These are phyloP conservation scores for Pestalotiopsis sp. DNA, from an alignment of 2,329 filamentous ascomycete genomes.

Conservation along the genomic window DNA sequence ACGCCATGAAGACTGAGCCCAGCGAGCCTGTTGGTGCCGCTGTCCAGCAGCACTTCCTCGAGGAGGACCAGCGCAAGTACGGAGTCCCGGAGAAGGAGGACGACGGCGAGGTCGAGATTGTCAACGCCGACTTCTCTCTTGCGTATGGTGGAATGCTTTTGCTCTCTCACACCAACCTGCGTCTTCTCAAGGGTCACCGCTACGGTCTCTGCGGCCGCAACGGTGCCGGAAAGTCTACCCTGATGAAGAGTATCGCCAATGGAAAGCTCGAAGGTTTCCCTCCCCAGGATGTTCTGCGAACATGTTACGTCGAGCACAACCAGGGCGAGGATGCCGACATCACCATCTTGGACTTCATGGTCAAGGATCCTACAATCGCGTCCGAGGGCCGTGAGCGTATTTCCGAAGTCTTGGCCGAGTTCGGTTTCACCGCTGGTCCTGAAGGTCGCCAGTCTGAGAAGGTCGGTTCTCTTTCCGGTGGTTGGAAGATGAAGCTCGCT, in stretches of 20 bases:
- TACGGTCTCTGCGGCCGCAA: constrained; percentile 98
- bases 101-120: constrained; percentile 91
- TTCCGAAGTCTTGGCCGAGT: constrained; percentile 80
- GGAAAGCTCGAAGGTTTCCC: constrained; percentile 98
- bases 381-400: constrained; percentile 81
- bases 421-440: constrained; percentile 90
- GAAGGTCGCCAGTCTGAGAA: constrained; percentile 87
- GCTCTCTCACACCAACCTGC: constrained; percentile 92
- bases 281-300: constrained; percentile 86
- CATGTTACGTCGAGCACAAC: constrained; percentile 99
- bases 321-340: constrained; percentile 97
- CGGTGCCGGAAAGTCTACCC: constrained; percentile 96
- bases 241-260: constrained; percentile 94
- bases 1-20: constrained; percentile 66
- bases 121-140: constrained; percentile 96
- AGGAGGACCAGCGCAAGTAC: constrained; percentile 85
- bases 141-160: constrained; percentile 98
- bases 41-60: constrained; percentile 77
- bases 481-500: constrained; percentile 99
- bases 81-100: constrained; percentile 85
- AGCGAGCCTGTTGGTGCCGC: constrained; percentile 68
- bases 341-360: constrained; percentile 90
- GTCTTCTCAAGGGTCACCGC: constrained; percentile 92
- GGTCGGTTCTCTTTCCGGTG: constrained; percentile 93
- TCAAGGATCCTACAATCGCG: constrained; percentile 85